These are phyloP conservation scores for Ilyonectria mors-panacis DNA, from an alignment of 2,329 filamentous ascomycete species.

Conservation along the genomic window DNA sequence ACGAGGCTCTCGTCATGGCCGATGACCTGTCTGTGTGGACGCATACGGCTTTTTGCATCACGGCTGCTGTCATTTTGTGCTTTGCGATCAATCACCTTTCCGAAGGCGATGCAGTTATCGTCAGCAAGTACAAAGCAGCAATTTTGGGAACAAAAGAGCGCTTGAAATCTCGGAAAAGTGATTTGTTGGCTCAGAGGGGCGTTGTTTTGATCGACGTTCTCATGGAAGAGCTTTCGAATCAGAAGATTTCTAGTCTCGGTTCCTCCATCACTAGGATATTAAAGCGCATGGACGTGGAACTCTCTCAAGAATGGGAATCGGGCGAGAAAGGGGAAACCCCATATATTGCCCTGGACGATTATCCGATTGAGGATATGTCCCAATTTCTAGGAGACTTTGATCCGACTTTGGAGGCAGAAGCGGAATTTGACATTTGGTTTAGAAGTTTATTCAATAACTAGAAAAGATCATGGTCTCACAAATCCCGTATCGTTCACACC, in stretches of 20 bases:
- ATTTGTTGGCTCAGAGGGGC: conserved; percentile 5
- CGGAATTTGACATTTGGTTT: too few species aligned
- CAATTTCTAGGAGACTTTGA: too few species aligned
- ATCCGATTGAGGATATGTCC: too few species aligned
- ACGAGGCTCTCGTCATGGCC: not conserved
- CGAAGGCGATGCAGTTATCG: not conserved
- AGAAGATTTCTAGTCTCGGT: too few species aligned
- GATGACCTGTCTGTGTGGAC: conserved; percentile 13
- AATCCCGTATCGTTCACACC: conserved; percentile 22
- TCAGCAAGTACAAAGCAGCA: not conserved
- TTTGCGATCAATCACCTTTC: conserved; percentile 3
- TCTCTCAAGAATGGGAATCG: not conserved
- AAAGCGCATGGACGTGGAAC: too few species aligned
- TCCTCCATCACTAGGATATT: too few species aligned
- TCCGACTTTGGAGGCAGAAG: too few species aligned
- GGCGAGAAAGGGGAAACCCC: too few species aligned
- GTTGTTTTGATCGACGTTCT: conserved; percentile 9
- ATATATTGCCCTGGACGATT: too few species aligned
- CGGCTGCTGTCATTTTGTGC: conserved; percentile 8
- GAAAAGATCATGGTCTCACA: not conserved
- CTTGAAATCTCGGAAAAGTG: not conserved
- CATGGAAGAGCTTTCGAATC: not conserved
- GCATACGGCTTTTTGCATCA: conserved; percentile 17
- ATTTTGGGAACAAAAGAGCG: not conserved
- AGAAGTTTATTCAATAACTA: conserved; percentile 1